phyloP scores from a whole-genome alignment of 257 asterid genomes.

The Solanum sparsipilum region DNA sequence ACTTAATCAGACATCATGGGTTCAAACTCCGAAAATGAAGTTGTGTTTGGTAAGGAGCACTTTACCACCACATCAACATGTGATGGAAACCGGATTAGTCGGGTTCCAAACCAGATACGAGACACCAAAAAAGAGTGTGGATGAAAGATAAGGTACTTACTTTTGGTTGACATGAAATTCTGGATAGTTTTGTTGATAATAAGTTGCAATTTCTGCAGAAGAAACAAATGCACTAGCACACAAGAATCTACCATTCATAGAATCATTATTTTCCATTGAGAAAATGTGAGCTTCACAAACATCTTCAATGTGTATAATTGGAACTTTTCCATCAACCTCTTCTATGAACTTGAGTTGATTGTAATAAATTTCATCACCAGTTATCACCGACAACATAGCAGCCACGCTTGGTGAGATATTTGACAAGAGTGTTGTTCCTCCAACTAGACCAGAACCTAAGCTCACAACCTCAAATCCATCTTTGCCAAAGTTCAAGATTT shows the following conservation, averaged over 20 bases:
- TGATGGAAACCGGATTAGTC: neutral
- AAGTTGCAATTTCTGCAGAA: constrained; percentile 11
- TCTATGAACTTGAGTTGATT: constrained; percentile 5
- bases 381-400: neutral
- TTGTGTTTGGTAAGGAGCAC: neutral
- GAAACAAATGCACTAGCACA: constrained; percentile 12
- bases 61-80: neutral
- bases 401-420: neutral
- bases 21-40: neutral
- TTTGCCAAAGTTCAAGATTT: neutral
- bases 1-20: neutral
- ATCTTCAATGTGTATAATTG: constrained; percentile 20
- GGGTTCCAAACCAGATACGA: neutral
- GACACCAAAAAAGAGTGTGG: neutral
- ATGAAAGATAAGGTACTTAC: neutral
- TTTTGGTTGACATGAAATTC: constrained; percentile 1
- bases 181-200: constrained; percentile 10
- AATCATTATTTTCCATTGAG: constrained; percentile 5
- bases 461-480: constrained; percentile 8
- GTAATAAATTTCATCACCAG: neutral
- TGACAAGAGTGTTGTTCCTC: constrained; percentile 1
- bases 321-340: constrained; percentile 17
- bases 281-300: constrained; percentile 24
- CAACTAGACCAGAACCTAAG: constrained; percentile 5
- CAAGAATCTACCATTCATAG: constrained; percentile 11